Conservation (phyloP, 257 asterid genomes). For the Plantago elongata region DNA sequence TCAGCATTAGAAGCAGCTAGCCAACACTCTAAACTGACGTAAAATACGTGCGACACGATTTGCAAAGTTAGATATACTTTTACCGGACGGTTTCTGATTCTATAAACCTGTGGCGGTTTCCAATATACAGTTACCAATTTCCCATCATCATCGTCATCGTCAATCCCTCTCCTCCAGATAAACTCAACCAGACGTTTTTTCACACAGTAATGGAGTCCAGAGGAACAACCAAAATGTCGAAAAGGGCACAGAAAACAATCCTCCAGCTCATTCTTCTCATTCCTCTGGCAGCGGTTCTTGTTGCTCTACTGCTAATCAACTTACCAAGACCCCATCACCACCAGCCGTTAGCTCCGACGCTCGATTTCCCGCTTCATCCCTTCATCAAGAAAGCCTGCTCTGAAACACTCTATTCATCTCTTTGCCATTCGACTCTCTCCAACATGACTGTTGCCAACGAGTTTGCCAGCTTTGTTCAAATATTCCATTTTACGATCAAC, state of each 20-base stretch:
- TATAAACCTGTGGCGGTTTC: too few species aligned
- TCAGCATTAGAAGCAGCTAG: too few species aligned
- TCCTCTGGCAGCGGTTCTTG: constrained; percentile 24
- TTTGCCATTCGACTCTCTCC: constrained; percentile 37
- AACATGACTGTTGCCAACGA: constrained; percentile 22
- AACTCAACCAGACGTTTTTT: neutral
- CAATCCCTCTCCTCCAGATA: too few species aligned
- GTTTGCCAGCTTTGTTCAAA: constrained; percentile 19
- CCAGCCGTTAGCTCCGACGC: neutral
- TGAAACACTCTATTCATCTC: constrained; percentile 32
- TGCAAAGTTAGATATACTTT: too few species aligned
- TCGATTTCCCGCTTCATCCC: constrained; percentile 18
- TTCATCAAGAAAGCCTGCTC: constrained; percentile 46
- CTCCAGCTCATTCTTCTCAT: constrained; percentile 22
- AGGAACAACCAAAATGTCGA: constrained; percentile 20
- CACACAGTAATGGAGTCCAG: constrained; percentile 24
- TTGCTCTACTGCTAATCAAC: constrained; percentile 19
- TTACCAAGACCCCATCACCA: constrained; percentile 16
- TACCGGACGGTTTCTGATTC: too few species aligned
- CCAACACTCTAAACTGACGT: too few species aligned
- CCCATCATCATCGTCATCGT: too few species aligned
- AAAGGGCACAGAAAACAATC: constrained; percentile 19
- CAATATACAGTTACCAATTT: too few species aligned
- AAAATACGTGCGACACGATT: too few species aligned
- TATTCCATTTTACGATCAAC: constrained; percentile 33